Conservation (phyloP, 345 rosid species). For the Euphorbia tirucalli region DNA sequence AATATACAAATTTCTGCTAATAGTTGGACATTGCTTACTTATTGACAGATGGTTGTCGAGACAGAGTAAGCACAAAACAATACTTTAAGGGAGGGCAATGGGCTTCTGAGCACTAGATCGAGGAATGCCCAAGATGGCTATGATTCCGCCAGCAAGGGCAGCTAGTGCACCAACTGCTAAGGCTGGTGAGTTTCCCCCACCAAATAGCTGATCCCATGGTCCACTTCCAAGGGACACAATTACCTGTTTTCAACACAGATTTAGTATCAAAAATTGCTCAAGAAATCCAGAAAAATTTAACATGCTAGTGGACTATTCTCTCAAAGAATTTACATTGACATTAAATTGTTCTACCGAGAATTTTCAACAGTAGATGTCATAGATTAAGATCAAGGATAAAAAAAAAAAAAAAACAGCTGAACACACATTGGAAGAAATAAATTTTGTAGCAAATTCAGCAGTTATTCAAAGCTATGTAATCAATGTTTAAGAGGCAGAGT, state of each 20-base stretch:
- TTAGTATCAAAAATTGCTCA: constrained; percentile 6
- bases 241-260: constrained; percentile 39
- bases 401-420: neutral
- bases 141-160: constrained; percentile 58
- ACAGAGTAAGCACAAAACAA: constrained; percentile 3
- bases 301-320: neutral
- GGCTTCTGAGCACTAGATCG: constrained; percentile 65
- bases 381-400: neutral
- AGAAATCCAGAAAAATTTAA: constrained; percentile 1
- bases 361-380: neutral
- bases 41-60: neutral
- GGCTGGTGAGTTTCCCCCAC: constrained; percentile 81
- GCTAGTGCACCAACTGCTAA: constrained; percentile 69
- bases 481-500: neutral
- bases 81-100: constrained; percentile 49
- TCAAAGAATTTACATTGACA: neutral
- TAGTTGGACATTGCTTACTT: neutral
- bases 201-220: constrained; percentile 77
- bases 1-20: constrained; percentile 7
- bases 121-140: constrained; percentile 83
- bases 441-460: neutral
- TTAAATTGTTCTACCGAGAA: neutral
- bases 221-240: constrained; percentile 77
- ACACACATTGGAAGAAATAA: neutral
- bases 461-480: neutral